Evolutionary conservation across 2,329 filamentous ascomycete species (phyloP), one percentile per base, ranked within the genome.

Genomic region (Hymenoscyphus fraxineus): DNA sequence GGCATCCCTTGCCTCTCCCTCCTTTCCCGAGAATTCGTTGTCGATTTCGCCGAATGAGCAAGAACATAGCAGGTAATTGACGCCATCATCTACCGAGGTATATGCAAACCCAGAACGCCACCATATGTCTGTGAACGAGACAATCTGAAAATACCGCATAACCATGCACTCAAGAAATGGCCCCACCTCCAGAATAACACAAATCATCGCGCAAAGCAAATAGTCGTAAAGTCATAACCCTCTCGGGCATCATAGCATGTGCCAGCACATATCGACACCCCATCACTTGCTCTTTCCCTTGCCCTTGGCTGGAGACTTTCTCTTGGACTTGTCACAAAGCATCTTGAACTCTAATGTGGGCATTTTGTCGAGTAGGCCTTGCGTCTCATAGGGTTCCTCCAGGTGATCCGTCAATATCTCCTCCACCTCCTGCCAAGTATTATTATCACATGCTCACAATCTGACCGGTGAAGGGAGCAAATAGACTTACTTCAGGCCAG

Each of bases 331-430:
- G 27, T 40, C 22, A 32, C 39, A 22, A 19, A 60, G 27, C 22
- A 60, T 35, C 27, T 47, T 60, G 41, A 60, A 60, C 15, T 60
- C 44, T 6, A 60, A 44, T 9, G 31, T 19, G 19, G 58, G 58
- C 19, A 60, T 54, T 19, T 60, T 35, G 4, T n/a, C 16, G 4
- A 31, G 10, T 3, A 47, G 16, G 13, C 47, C 22, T 7, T 47
- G 27, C 9, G n/a, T 44, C 7, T 32, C 40, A 31, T 44, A 60
- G 3, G 31, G 19, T 27, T 51, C 41, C 12, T 51, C 15, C 40
- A 60, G n/a, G 41, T 60, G 58, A 4, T 51, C 58, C 5, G 6
- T 6, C 15, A 60, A 27, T 6, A 60, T 32, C 12, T 47, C 22
- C 9, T 47, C 41, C 39, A 54, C 32, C 10, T 60, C 44, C 44